Base-by-base conservation (phyloP, 2,329 filamentous ascomycete species). In the Ceratocystis harringtonii region DNA sequence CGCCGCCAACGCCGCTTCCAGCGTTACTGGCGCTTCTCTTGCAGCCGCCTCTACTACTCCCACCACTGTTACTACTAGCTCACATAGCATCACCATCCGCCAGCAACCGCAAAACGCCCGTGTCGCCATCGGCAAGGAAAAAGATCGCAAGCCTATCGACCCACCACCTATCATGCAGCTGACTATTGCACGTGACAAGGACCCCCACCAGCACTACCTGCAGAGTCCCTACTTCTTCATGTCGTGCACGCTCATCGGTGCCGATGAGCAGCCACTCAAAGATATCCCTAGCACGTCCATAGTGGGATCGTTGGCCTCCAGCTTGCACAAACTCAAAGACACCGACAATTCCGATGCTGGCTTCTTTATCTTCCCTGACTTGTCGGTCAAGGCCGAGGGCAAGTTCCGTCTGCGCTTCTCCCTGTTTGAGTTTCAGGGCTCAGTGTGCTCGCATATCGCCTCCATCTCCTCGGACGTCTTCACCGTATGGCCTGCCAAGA, bases 311-410 rank as follows among this genome's bases (percentile, higher is more conserved):
- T 78, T 88, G 52, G 86, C 89, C 4, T 95, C 90, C 1, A 95
- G 90, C 7, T 79, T 94, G 61, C 89, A 95, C 74, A 82, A 89
- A 64, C 77, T 95, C 64, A 92, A 94, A 73, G 89, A 95, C 72
- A 80, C 84, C 2, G 81, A 87, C 71, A 91, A 91, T 71, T 79
- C 78, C 77, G 89, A 94, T 74, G 88, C 88, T 10, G 90, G 86
- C 0, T 95, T 91, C 76, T 95, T 95, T 71, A 86, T 95, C n/a
- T 95, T 95, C 74, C 88, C 88, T 4, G 90, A 96, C 74, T 78
- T 96, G 25, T 94, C 89, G 0, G 84, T 92, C 68, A 87, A 87
- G 72, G 78, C 84, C 28, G 83, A 88, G 70, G 91, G 91, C 36
- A 79, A 78, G 22, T 92, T 85, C 72, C 80, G 86, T 44, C 79